Evolutionary conservation across 768 basidiomycete species (phyloP), one percentile per base, ranked within the genome.

Genomic region (Mycena epipterygia): DNA sequence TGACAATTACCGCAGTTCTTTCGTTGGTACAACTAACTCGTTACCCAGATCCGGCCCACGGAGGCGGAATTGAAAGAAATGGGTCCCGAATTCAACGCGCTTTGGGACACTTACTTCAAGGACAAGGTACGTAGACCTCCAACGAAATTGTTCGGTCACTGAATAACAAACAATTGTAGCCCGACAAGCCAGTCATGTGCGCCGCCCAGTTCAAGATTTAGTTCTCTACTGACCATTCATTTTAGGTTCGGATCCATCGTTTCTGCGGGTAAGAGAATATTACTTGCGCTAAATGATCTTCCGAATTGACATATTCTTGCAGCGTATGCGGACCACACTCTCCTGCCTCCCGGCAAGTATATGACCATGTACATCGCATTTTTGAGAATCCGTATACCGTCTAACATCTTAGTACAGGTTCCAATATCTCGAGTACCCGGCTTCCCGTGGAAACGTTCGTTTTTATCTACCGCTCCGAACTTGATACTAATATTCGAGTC

Each of bases 381-480:
- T 51, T 42, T 29, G 19, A 57, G 55, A 49, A 55, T 5, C 17
- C 30, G 42, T 67, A 39, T 21, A 53, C 9, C 14, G 2, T n/a
- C 52, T 67, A 25, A 37, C 19, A 39, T n/a, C n/a, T 23, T 29
- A 1, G 9, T 29, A 17, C 64, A 84, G 84, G 81, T 91, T 92
- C 89, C 90, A 91, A 76, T 91, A 91, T 77, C 83, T 92, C 71
- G 91, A 93, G 84, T 93, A 93, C 80, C 91, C 91, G 6, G 91
- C 90, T 7, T 89, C 87, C 77, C 90, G 91, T 77, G 91, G 91
- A 74, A 91, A 90, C 85, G 89, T 88, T n/a, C 23, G 77, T 67
- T 25, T n/a, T 51, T 37, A 16, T 46, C 49, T 8, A 33, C 25
- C 9, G 23, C 7, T 19, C 11, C 1, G 8, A 9, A 19, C 27